These are phyloP conservation scores for Sporothrix phasma DNA, from an alignment of 2,329 filamentous ascomycete genomes.

Conservation along the genomic window DNA sequence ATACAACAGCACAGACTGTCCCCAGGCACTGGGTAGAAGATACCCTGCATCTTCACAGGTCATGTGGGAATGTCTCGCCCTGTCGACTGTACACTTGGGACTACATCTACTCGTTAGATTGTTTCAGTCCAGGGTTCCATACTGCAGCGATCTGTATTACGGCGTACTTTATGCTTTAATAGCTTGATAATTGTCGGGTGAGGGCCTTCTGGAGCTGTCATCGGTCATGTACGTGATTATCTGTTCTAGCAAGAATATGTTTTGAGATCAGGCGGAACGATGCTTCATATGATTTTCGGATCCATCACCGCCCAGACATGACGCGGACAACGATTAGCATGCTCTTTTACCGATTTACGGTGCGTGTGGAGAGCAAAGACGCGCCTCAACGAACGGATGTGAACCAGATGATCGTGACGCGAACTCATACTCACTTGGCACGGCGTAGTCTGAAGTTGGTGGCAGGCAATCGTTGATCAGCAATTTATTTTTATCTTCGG, in stretches of 20 bases:
- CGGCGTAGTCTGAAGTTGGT: not conserved
- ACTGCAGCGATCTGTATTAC: not conserved
- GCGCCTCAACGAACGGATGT: not conserved
- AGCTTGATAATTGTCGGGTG: not conserved
- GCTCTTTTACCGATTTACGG: not conserved
- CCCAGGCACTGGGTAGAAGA: not conserved
- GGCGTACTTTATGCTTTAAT: not conserved
- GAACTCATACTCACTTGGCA: not conserved
- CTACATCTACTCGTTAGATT: not conserved
- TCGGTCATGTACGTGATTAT: not conserved
- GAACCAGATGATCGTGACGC: not conserved
- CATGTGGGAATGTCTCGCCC: too few species aligned
- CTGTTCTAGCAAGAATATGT: not conserved
- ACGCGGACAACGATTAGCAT: not conserved
- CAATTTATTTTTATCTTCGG: not conserved
- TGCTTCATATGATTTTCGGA: not conserved
- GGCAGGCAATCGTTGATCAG: not conserved
- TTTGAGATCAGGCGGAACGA: not conserved
- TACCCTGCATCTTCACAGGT: not conserved
- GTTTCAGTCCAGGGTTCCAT: not conserved
- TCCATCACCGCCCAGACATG: not conserved
- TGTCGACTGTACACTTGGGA: too few species aligned
- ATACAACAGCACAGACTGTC: too few species aligned
- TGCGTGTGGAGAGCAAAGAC: not conserved
- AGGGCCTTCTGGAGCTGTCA: not conserved